Conservation (phyloP, 495 filamentous ascomycete genomes). For the Viridothelium virens region DNA sequence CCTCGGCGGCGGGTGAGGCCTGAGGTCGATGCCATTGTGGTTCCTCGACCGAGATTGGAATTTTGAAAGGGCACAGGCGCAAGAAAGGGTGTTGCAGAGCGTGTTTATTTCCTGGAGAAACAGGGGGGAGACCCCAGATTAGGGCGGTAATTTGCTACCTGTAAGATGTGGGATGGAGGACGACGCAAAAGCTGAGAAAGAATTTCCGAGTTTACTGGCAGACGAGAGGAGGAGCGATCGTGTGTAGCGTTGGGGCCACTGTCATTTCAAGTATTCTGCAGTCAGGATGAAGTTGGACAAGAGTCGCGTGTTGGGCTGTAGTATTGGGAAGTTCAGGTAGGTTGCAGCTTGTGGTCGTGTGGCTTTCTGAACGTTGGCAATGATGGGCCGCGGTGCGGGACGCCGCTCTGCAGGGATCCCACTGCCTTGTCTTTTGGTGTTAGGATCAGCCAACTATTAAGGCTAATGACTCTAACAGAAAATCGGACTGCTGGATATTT, state of each 20-base stretch:
- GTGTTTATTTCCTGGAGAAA: too few relatives aligned
- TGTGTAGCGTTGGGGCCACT: background rate
- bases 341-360: background rate
- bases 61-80: background rate
- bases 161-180: background rate
- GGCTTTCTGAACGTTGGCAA: background rate
- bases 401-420: background rate
- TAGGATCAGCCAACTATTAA: background rate
- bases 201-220: background rate
- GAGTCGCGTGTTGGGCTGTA: background rate
- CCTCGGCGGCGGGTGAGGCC: slow-evolving; percentile 73
- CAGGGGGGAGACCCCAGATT: too few relatives aligned
- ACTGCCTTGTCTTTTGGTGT: too few relatives aligned
- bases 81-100: background rate
- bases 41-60: background rate
- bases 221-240: background rate
- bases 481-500: background rate
- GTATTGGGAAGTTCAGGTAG: background rate
- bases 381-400: background rate
- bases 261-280: background rate
- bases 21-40: slow-evolving; percentile 27
- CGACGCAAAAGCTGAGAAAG: background rate
- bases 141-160: background rate
- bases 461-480: background rate
- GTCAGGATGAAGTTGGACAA: background rate